Base-by-base conservation (phyloP, 495 filamentous ascomycete genomes). In the Penicillium ochrochloron region DNA sequence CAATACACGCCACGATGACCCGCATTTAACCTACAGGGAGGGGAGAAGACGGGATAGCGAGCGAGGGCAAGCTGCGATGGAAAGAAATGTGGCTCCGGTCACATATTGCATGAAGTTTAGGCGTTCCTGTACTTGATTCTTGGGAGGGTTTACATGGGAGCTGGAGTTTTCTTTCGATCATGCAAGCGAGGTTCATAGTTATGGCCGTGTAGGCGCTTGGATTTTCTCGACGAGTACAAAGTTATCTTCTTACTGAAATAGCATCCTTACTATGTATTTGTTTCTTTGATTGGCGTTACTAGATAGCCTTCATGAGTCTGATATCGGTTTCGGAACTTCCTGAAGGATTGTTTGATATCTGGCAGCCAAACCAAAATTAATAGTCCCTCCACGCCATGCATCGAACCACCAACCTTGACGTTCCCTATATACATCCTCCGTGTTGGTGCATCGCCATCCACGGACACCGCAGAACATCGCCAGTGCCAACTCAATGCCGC, bases 101-200 rank as follows among this genome's bases (percentile, higher is more conserved):
- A 61, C 53, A 57, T 62, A 63, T 46, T 66, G 61, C 63, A 71
- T 61, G 53, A 39, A 60, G 53, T 31, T 55, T 21, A 60, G 58
- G 60, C 55, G 60, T 63, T 57, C 17, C 53, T 63, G 50, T 46
- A 59, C 19, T 42, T 42, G 33, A 44, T 35, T 42, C n/a, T 19
- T 46, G 53, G 53, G 52, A 53, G 60, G 48, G 46, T 10, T 39
- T 62, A 48, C 59, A 57, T 34, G 15, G 62, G 51, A 60, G 62
- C 54, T 56, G 48, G 48, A 39, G 29, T 48, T 41, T 50, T 53
- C 39, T 53, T 60, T 56, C 27, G 27, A 53, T 57, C 42, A 56
- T 57, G 51, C 52, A 65, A 31, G 53, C 19, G 39, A 34, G 52
- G 50, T 57, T 60, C 46, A 58, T 51, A 27, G 15, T 58, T 42